These are phyloP conservation scores for Albifimbria verrucaria DNA, from an alignment of 2,329 filamentous ascomycete species.

Conservation along the genomic window DNA sequence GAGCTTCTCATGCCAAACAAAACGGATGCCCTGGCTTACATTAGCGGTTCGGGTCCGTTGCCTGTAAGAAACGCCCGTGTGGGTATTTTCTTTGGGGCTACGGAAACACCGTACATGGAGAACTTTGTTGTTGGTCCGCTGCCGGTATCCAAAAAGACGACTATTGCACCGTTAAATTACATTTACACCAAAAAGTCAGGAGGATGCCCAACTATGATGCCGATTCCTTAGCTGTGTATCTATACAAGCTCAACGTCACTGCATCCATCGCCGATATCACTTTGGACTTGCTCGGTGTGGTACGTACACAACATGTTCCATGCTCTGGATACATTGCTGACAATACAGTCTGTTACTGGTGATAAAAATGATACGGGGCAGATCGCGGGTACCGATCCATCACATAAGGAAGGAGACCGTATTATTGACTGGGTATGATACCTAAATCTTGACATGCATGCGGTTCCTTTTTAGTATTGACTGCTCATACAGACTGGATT, in stretches of 20 bases:
- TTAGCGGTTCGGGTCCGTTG: slow-evolving; percentile 32
- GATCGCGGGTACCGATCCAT: background rate
- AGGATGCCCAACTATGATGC: slow-evolving; percentile 18
- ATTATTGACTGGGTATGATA: slow-evolving; percentile 1
- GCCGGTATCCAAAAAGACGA: slow-evolving; percentile 37
- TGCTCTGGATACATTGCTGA: slow-evolving; percentile 19
- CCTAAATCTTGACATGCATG: background rate
- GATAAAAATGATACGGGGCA: background rate
- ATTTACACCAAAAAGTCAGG: slow-evolving; percentile 35
- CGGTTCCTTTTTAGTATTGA: background rate
- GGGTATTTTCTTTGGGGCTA: slow-evolving; percentile 35
- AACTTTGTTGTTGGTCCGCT: slow-evolving; percentile 49
- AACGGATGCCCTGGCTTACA: slow-evolving; percentile 41
- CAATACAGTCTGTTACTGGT: slow-evolving; percentile 23
- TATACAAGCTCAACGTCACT: slow-evolving; percentile 18
- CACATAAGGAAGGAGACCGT: background rate
- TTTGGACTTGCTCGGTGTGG: slow-evolving; percentile 34
- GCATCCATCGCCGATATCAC: slow-evolving; percentile 1
- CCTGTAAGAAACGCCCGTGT: slow-evolving; percentile 42
- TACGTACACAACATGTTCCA: background rate
- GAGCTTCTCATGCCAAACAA: slow-evolving; percentile 43
- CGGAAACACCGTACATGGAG: slow-evolving; percentile 32
- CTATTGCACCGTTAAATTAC: slow-evolving; percentile 35
- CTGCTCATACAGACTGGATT: background rate
- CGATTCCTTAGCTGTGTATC: slow-evolving; percentile 17